Evolutionary conservation across 352 stramenopile species (phyloP), one percentile per base, ranked within the genome.

Genomic region (Phytophthora niederhauseri): DNA sequence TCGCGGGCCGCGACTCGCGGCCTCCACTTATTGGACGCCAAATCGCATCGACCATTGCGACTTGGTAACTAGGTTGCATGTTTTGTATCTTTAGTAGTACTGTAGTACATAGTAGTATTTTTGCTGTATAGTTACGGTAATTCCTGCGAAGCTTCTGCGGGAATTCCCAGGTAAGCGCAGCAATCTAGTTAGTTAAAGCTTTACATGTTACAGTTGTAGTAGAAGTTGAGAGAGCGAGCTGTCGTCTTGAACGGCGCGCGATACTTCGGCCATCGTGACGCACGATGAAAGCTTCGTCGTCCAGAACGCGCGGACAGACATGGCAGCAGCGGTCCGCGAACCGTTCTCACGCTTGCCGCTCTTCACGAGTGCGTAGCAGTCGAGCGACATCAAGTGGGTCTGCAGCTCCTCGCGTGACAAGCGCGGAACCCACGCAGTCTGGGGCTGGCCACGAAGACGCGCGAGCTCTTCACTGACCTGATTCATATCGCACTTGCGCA

Each of bases 331-430:
- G 46, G 53, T 34, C 28, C 70, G 54, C 22, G 60, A 65, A 5
- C 52, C 45, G 31, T 73, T 68, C 6, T 73, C 65, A 26, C 45
- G 52, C 26, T 63, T 73, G 46, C 5, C 64, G 26, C 22, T 45
- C 61, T 82, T 88, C 17, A 90, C 61, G 17, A 93, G 72, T 22
- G 82, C 85, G 56, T 91, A 93, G 68, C 85, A 93, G 62, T 90
- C 82, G 46, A 93, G 81, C 12, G 82, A 80, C 30, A 78, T 81
- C 5, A 93, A 48, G 64, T 90, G 82, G 41, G 75, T 78, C 61
- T 89, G 82, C 19, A 90, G 60, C 38, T 93, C 82, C 20, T 91
- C 80, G 14, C 76, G 78, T 2, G 78, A 80, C 43, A 93, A 87
- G 9, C 67, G 65, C 6, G 82, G 81, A 8, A 93, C 67, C 85